Conservation (phyloP, 352 stramenopile genomes). For the Pythium aquatile region DNA sequence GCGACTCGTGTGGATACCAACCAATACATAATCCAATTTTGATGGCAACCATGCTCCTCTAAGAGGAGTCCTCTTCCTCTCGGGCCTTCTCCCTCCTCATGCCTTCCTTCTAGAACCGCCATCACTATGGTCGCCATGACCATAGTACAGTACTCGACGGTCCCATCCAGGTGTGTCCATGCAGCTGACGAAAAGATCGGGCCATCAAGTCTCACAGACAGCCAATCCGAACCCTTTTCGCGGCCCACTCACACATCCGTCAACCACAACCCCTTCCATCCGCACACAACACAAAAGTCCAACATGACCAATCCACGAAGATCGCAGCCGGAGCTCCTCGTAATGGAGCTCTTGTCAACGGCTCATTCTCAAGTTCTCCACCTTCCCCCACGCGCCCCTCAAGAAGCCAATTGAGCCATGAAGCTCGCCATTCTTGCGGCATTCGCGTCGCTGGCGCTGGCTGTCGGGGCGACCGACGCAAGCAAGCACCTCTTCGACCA, state of each 20-base stretch:
- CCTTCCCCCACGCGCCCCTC: neutral
- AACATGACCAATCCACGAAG: neutral
- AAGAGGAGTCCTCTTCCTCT: neutral
- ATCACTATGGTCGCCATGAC: no score
- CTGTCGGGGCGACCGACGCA: neutral
- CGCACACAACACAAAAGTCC: constrained; percentile 5
- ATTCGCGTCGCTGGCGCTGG: constrained; percentile 1
- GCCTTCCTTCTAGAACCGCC: no score
- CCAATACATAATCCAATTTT: neutral
- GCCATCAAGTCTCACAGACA: neutral
- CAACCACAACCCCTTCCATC: constrained; percentile 1
- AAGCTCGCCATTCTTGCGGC: neutral
- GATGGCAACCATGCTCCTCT: neutral
- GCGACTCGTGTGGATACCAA: neutral
- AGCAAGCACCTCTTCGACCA: constrained; percentile 30
- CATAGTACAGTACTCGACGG: neutral
- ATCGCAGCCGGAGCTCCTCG: neutral
- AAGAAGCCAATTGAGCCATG: neutral
- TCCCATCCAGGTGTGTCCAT: neutral
- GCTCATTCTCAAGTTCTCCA: neutral
- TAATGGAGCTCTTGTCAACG: neutral
- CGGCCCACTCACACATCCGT: neutral
- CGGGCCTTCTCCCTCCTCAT: neutral
- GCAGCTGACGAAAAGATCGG: neutral
- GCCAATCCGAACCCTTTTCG: constrained; percentile 1